Percentiles rank a stretch among this genome's conserved stretches.
Evolutionary conservation across 2,329 filamentous ascomycete species (phyloP).

Genomic region (Scedosporium minutisporum): DNA sequence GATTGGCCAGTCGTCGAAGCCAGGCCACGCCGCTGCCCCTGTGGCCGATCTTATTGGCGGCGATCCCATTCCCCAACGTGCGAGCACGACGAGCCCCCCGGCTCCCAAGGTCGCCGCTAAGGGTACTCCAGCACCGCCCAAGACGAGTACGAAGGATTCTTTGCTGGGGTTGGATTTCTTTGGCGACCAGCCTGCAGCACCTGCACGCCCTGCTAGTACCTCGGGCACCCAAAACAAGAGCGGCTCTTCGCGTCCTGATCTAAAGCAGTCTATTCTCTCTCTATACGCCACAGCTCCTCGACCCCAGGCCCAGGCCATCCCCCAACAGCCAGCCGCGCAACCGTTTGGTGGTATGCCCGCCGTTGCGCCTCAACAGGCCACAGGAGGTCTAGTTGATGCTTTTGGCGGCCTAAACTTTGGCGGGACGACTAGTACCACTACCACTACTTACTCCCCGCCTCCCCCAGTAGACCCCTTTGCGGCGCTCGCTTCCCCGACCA

Average conservation of each 20-base stretch:
- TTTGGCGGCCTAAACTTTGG: conserved; percentile 42
- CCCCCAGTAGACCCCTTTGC: conserved; percentile 48
- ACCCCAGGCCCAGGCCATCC: conserved; percentile 50
- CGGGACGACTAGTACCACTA: conserved; percentile 20
- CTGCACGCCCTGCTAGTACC: conserved; percentile 67
- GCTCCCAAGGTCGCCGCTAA: conserved; percentile 48
- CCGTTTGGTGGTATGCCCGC: conserved; percentile 59
- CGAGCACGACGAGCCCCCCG: conserved; percentile 63
- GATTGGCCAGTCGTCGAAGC: conserved; percentile 30
- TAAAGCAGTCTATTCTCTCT: conserved; percentile 96
- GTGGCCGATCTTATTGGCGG: conserved; percentile 77
- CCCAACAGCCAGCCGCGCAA: conserved; percentile 44
- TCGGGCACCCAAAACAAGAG: conserved; percentile 50
- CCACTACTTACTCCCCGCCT: conserved; percentile 26
- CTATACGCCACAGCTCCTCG: conserved; percentile 80
- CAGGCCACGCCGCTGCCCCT: conserved; percentile 29
- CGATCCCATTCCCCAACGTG: conserved; percentile 56
- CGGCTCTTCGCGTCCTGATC: conserved; percentile 71
- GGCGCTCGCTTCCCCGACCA: conserved; percentile 34
- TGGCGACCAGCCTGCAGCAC: conserved; percentile 61
- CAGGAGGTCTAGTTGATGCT: conserved; percentile 68
- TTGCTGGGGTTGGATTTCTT: conserved; percentile 89
- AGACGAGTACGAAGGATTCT: conserved; percentile 74
- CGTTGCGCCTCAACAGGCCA: conserved; percentile 34
- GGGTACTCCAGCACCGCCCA: conserved; percentile 49